Base-by-base conservation (phyloP, 257 asterid genomes). In the Jacaranda copaia region DNA sequence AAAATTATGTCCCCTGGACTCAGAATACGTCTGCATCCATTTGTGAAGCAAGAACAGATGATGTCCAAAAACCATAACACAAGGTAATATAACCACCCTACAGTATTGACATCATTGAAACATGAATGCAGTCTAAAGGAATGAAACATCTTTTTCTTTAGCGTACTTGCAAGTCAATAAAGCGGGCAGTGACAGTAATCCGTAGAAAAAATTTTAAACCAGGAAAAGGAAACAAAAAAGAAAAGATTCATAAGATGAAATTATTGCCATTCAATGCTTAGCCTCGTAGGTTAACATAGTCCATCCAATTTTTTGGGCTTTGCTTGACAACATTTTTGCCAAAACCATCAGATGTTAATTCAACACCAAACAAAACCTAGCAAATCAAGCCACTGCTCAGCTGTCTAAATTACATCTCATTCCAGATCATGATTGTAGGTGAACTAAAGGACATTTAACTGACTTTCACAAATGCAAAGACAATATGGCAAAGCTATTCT, bases 1-100 rank as follows among this genome's bases (percentile, higher is more conserved):
- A 79, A 95, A 95, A 65, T 95, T 95, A 79, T 95, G 98, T 58
- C 99, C 99, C 56, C 91, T 84, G 8, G 92, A 88, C 88, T 95
- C 99, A 0, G 96, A 85, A 80, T 89, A 95, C 11, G 98, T 95
- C 99, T 93, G 92, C 84, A 83, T 69, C 38, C 59, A 85, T 74
- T 76, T 77, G 56, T 45, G 15, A 43, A 80, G 45, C 64, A 68
- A 71, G 56, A 49, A 46, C 8, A 82, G 48, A 58, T 68, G 35
- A 57, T 15, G 72, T 43, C 38, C 15, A 73, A 42, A 74, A 56
- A 62, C 39, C 69, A 57, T 12, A 36, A 36, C 51, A 59, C 65
- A 12, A 59, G 14, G 20, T 55, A 63, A 67, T 52, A n/a, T 42
- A 66, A 40, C 43, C 6, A 43, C 40, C 59, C 12, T 42, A 65